Percentiles rank a stretch among this genome's conserved stretches.
These are phyloP conservation scores for Moesziomyces sp. DNA, from an alignment of 1,284 basidiomycete species.

Conservation along the genomic window DNA sequence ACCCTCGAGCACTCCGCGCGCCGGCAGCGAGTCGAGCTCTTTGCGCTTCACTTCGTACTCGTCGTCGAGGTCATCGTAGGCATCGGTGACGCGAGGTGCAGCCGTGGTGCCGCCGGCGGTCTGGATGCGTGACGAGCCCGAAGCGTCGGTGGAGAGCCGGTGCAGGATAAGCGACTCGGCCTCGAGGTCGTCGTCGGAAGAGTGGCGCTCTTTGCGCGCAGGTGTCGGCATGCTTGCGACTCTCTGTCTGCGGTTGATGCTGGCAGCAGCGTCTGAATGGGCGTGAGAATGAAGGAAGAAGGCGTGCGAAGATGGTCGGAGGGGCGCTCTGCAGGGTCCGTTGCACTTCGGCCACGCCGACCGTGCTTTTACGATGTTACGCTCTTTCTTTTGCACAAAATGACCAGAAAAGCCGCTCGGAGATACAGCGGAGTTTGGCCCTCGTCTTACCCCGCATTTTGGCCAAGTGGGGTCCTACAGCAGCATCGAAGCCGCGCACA, in stretches of 20 bases:
- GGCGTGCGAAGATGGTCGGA: not conserved
- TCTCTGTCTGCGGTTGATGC: not conserved
- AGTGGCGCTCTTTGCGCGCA: slow-evolving; percentile 25
- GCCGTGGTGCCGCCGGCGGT: slow-evolving; percentile 12
- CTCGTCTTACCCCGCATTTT: not conserved
- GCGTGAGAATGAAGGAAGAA: not conserved
- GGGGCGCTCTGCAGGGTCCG: not conserved
- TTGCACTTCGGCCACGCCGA: not conserved
- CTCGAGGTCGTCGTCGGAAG: slow-evolving; percentile 44
- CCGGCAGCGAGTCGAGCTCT: slow-evolving; percentile 29
- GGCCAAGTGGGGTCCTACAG: not conserved
- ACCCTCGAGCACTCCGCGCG: slow-evolving; percentile 35
- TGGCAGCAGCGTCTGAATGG: not conserved
- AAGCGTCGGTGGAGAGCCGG: slow-evolving; percentile 39
- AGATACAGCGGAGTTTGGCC: not conserved
- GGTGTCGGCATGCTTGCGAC: slow-evolving; percentile 8
- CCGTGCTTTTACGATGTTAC: too few relatives aligned
- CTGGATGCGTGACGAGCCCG: slow-evolving; percentile 26
- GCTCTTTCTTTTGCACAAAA: too few relatives aligned
- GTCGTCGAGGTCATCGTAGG: slow-evolving; percentile 44
- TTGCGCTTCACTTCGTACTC: slow-evolving; percentile 24
- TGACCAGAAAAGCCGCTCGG: not conserved
- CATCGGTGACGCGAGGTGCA: slow-evolving; percentile 32
- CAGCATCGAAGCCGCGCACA: not conserved
- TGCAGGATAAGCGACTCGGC: slow-evolving; percentile 51